Conservation (phyloP, 805 yeast genomes). For the Metschnikowia matae region DNA sequence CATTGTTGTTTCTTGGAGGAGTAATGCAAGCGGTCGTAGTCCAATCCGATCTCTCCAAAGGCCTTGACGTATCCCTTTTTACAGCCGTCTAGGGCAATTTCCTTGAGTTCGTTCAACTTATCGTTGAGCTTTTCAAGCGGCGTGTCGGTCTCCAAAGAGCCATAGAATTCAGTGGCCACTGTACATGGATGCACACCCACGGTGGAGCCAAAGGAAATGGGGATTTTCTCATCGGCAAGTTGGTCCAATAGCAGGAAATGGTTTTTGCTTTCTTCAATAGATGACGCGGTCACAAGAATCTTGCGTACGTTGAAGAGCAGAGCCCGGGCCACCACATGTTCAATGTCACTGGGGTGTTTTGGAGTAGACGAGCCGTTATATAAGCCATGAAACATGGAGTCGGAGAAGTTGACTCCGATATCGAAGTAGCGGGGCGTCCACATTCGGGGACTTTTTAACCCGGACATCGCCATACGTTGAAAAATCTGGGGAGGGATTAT, state of each 20-base stretch:
- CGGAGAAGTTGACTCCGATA: slow-evolving; percentile 74
- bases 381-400: slow-evolving; percentile 77
- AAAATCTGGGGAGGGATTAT: neutral
- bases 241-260: slow-evolving; percentile 53
- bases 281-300: slow-evolving; percentile 82
- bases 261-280: slow-evolving; percentile 58
- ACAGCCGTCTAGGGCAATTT: slow-evolving; percentile 46
- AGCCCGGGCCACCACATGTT: slow-evolving; percentile 64
- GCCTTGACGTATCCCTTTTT: slow-evolving; percentile 60
- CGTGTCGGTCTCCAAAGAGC: slow-evolving; percentile 33
- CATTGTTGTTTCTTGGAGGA: slow-evolving; percentile 66
- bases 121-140: slow-evolving; percentile 27
- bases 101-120: slow-evolving; percentile 48
- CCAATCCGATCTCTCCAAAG: slow-evolving; percentile 94
- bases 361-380: slow-evolving; percentile 58
- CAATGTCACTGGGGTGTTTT: slow-evolving; percentile 65
- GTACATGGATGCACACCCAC: slow-evolving; percentile 96
- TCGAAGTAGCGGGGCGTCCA: slow-evolving; percentile 45
- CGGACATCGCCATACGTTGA: neutral
- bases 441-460: neutral
- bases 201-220: slow-evolving; percentile 48
- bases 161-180: slow-evolving; percentile 47
- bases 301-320: slow-evolving; percentile 56
- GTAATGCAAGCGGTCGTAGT: slow-evolving; percentile 83
- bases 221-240: neutral